Conservation (phyloP, 176 grass and related monocot genomes). For the Cenchrus americanus region DNA sequence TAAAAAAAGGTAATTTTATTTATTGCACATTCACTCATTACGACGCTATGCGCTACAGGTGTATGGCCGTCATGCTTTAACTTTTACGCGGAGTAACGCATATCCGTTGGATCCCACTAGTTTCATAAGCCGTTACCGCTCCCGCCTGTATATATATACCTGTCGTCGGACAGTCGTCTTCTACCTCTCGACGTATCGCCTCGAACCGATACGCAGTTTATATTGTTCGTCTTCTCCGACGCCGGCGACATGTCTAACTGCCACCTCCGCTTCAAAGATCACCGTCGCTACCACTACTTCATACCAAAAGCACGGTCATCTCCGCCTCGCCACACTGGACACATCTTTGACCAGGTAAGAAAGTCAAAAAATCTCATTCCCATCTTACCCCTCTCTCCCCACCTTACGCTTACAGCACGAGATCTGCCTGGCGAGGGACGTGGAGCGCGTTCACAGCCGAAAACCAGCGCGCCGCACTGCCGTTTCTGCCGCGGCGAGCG, state of each 20-base stretch:
- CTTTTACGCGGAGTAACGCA: neutral
- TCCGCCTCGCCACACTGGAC: accelerated
- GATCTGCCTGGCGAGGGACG: neutral
- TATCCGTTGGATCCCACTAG: neutral
- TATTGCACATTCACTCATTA: no score
- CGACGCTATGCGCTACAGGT: neutral
- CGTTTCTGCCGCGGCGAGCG: neutral
- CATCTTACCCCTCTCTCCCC: no score
- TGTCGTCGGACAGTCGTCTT: neutral
- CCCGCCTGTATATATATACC: neutral
- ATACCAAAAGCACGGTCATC: neutral
- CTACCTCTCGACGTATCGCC: neutral
- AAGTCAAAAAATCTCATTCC: neutral
- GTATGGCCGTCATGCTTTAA: neutral
- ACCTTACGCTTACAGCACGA: neutral
- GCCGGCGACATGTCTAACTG: neutral
- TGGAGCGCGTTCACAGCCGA: neutral
- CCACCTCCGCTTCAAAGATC: accelerated
- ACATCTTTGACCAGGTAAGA: neutral
- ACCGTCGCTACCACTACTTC: neutral
- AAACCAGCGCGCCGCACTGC: neutral
- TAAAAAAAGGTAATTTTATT: neutral
- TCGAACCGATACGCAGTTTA: neutral
- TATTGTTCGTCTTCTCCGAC: neutral
- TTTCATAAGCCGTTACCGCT: accelerated